Evolutionary conservation across 164 flowering plant species (phyloP), one percentile per base, ranked within the genome.

Genomic region (Vitis labrusca): DNA sequence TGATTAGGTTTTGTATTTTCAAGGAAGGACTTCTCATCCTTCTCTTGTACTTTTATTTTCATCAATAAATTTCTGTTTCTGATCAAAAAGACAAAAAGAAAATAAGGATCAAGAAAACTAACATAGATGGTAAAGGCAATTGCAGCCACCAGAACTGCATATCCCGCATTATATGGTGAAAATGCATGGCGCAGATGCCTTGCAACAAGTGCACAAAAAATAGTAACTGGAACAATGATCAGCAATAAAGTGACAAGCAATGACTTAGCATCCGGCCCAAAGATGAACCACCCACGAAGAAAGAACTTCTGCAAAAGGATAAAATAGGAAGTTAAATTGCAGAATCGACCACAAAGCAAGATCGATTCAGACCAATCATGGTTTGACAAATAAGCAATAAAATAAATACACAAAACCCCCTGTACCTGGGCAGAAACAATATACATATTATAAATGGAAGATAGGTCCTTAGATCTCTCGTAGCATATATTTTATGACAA

Each of bases 241-340:
- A 94, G 85, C 79, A 86, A 72, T 64, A 94, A 59, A 10, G 97
- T 92, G 75, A 83, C 85, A 75, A 90, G 67, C 69, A 94, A 73
- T 19, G 97, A 90, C 76, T 74, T 82, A 58, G 91, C 96, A 86
- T 94, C 97, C 37, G 99, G 99, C 62, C 99, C 99, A 82, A 94
- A 89, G 71, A 94, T 86, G 81, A 94, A 72, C 82, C 97, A 84
- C 80, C 97, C 98, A 59, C 88, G 86, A 62, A 92, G 78, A 44
- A 91, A 62, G 71, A 94, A 94, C 59, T 78, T 88, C 98, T 94
- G 94, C 82, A 85, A 53, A 71, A 71, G 63, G 63, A 71, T 6
- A 55, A 68, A 70, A 63, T 23, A 67, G 67, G 10, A 9, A 71
- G 54, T 14, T 70, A 15, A 77, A 51, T 59, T 12, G 19, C 50